Base-by-base conservation (phyloP, 2,329 filamentous ascomycete species). In the Hypoxylon sp. region DNA sequence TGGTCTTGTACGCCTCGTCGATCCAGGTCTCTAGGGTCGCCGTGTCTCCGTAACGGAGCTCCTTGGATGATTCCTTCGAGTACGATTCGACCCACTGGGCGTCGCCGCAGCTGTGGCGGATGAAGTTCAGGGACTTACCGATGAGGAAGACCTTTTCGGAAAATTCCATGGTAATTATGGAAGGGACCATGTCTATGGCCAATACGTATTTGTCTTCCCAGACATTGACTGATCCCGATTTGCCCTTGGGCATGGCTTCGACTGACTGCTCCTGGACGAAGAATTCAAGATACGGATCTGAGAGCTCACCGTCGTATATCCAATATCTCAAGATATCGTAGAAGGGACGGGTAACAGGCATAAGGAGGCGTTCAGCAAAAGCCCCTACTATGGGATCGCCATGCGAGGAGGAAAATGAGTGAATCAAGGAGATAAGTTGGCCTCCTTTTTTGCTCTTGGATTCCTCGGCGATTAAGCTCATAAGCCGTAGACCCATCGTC, bases 151-250 rank as follows among this genome's bases (percentile, higher is more conserved):
- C 92, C 74, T 97, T 97, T 70, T 95, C 92, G 0, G 95, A 93
- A 78, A 99, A 97, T 64, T 97, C 94, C 46, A 91, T 85, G 0
- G 93, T 96, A 70, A 97, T 93, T 73, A 98, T 98, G 43, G 90
- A 94, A 0, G 95, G 95, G 22, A 97, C 89, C 91, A 97, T 95
- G 49, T 87, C 85, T 61, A 91, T 85, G 70, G 92, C 89, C 39
- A 97, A 84, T 73, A 92, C 91, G 79, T 97, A 99, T 76, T 98
- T 98, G 78, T 97, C 93, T 77, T 98, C 94, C 95, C 95, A 99
- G 1, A 98, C 94, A 69, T 94, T 97, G 37, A 91, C 94, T 15
- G 92, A 91, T 22, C 87, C 90, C 50, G 81, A 80, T 69, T 82
- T 84, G 50, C 60, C 83, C 80, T 63, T 87, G 28, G 74, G 58